A percentile compares a stretch with the other conserved stretches of the same genome.
These are phyloP conservation scores for Taiozyma sp. DNA, from an alignment of 1,139 yeast genomes.

Conservation along the genomic window DNA sequence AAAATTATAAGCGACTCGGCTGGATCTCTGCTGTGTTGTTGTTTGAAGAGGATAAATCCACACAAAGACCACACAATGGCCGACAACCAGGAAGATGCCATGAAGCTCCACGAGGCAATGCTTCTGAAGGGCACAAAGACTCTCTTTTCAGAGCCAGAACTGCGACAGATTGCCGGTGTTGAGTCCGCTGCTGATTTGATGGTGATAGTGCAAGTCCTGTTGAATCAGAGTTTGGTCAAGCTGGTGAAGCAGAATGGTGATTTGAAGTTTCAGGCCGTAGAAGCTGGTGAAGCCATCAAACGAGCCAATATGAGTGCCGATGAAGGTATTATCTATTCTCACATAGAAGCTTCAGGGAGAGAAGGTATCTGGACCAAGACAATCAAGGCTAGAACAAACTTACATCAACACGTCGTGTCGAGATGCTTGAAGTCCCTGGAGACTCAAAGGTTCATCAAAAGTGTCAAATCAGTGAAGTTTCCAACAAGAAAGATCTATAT, in stretches of 20 bases:
- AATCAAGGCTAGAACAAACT: constrained; percentile 81
- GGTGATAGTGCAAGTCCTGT: constrained; percentile 59
- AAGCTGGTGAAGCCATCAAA: constrained; percentile 61
- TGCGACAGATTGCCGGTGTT: constrained; percentile 15
- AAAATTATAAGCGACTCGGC: not conserved
- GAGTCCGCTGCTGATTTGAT: constrained; percentile 40
- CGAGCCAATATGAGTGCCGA: constrained; percentile 76
- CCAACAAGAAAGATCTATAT: constrained; percentile 97
- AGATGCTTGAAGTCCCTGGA: constrained; percentile 84
- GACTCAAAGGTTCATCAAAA: constrained; percentile 78
- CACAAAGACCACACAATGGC: constrained; percentile 2
- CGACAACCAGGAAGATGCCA: constrained; percentile 12
- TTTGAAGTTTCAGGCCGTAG: constrained; percentile 70
- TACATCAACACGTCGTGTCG: constrained; percentile 88
- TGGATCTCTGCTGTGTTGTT: too few species aligned
- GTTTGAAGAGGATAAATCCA: not conserved
- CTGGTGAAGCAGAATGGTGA: constrained; percentile 60
- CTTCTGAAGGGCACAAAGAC: constrained; percentile 13
- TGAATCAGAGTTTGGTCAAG: constrained; percentile 63
- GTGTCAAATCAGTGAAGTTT: constrained; percentile 86
- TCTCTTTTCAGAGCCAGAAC: constrained; percentile 18
- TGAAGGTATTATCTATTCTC: constrained; percentile 87
- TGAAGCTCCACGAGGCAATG: constrained; percentile 18
- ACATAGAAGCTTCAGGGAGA: constrained; percentile 89
- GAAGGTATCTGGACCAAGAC: constrained; percentile 98